Evolutionary conservation across 164 flowering plant species (phyloP), one percentile per base, ranked within the genome.

Genomic region (Akebia trifoliata): DNA sequence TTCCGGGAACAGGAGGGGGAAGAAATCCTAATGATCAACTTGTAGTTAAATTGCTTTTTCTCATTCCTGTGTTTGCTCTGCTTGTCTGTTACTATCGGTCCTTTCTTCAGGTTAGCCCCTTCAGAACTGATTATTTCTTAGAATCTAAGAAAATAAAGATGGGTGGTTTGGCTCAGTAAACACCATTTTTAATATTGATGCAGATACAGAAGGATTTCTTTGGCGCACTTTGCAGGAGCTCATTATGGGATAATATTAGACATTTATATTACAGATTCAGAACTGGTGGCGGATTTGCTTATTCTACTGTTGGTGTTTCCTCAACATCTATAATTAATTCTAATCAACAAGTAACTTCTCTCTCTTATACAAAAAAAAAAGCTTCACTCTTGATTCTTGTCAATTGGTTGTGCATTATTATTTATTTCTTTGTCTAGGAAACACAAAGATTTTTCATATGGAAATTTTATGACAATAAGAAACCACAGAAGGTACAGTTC

Each of bases 1-100:
- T 93, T 60, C 96, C 99, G 34, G 99, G 99, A 71, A 90, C 99
- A 54, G 79, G 81, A 65, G 95, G 97, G 48, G 99, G 99, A 15
- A 75, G 68, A 65, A 81, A 83, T 64, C 89, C 93, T n/a, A 70
- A 62, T 20, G 93, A 90, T 37, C 66, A 66, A 45, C 54, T 83
- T 57, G 43, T 78, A 22, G 81, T 90, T 70, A 84, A 75, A 35
- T 39, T 83, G 65, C 86, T 93, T 42, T 73, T 78, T 65, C 64
- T 90, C 61, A 73, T 93, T 56, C 99, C 99, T 14, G 50, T 90
- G 3, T 56, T 79, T 64, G 68, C 67, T 29, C 40, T 84, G 12
- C 12, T 74, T 53, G 66, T 78, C 48, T 82, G 79, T 63, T 80
- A 64, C 59, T 83, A 87, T 51, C 85, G 77, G n/a, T 76, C 80